Percentiles rank a stretch among this genome's conserved stretches.
phyloP scores from a whole-genome alignment of 164 flowering plant species.

The Amborella trichopoda region DNA sequence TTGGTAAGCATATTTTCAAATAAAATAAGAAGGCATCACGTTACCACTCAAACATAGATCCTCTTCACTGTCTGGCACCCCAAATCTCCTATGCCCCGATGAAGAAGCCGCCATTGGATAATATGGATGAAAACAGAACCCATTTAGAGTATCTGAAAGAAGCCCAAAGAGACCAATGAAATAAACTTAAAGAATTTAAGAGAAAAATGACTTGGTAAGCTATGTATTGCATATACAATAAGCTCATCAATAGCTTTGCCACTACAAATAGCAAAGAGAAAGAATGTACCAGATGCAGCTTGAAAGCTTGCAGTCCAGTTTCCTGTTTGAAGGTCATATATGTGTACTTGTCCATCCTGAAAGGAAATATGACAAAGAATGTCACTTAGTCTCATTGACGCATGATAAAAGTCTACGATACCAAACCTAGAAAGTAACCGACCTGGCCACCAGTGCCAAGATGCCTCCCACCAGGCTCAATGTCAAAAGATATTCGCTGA shows the following conservation, averaged over 20 bases:
- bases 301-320: slow-evolving; percentile 78
- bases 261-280: no score
- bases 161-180: slow-evolving; percentile 1
- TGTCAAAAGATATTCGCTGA: slow-evolving; percentile 78
- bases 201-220: not conserved
- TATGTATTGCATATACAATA: not conserved
- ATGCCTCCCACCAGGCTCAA: slow-evolving; percentile 79
- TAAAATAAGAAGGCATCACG: not conserved
- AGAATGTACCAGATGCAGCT: slow-evolving; percentile 75
- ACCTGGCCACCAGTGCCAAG: slow-evolving; percentile 98
- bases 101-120: slow-evolving; percentile 77
- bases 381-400: no score
- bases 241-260: no score
- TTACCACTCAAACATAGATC: slow-evolving; percentile 41
- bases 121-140: slow-evolving; percentile 81
- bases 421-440: no score
- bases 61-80: slow-evolving; percentile 39
- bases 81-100: slow-evolving; percentile 89
- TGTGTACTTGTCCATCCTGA: slow-evolving; percentile 91
- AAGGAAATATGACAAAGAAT: no score
- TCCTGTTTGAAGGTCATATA: slow-evolving; percentile 92
- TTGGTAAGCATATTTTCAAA: not conserved
- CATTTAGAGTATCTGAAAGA: slow-evolving; percentile 69
- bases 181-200: not conserved
- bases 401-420: no score